phyloP scores from a whole-genome alignment of 345 rosid species.

The Citropsis articulata region DNA sequence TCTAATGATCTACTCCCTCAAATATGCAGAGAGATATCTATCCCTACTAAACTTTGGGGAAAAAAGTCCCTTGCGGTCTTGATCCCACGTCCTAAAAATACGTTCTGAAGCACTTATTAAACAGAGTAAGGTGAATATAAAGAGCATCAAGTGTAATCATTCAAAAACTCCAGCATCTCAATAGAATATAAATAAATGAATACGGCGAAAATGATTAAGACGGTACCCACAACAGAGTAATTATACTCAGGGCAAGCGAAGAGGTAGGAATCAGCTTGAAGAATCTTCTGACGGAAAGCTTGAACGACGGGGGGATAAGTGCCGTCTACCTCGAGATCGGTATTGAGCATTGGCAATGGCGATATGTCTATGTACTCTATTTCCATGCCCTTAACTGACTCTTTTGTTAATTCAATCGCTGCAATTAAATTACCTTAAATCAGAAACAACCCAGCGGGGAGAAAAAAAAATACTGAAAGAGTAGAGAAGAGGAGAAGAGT shows the following conservation, averaged over 20 bases:
- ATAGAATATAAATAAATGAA: not conserved
- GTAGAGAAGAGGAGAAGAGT: not conserved
- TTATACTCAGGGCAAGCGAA: constrained; percentile 89
- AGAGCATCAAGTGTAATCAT: too few relatives aligned
- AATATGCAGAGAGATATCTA: too few relatives aligned
- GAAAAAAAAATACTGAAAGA: not conserved
- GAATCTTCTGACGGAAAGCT: constrained; percentile 63
- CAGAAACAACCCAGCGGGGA: not conserved
- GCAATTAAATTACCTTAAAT: not conserved
- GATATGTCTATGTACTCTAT: constrained; percentile 57
- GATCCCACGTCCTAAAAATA: too few relatives aligned
- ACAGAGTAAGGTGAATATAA: too few relatives aligned
- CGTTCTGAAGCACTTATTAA: too few relatives aligned
- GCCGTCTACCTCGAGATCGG: constrained; percentile 64
- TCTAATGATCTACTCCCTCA: too few relatives aligned
- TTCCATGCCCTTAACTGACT: constrained; percentile 42
- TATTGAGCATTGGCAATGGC: constrained; percentile 61
- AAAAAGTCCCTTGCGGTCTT: too few relatives aligned
- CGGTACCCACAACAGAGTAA: constrained; percentile 59
- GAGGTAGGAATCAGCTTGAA: constrained; percentile 57
- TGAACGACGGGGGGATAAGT: constrained; percentile 58
- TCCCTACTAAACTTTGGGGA: too few relatives aligned
- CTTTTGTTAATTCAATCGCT: constrained; percentile 47
- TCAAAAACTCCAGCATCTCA: too few relatives aligned
- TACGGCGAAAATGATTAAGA: not conserved